Base-by-base conservation (phyloP, 441 rosid genomes). In the Erodium trifolium region DNA sequence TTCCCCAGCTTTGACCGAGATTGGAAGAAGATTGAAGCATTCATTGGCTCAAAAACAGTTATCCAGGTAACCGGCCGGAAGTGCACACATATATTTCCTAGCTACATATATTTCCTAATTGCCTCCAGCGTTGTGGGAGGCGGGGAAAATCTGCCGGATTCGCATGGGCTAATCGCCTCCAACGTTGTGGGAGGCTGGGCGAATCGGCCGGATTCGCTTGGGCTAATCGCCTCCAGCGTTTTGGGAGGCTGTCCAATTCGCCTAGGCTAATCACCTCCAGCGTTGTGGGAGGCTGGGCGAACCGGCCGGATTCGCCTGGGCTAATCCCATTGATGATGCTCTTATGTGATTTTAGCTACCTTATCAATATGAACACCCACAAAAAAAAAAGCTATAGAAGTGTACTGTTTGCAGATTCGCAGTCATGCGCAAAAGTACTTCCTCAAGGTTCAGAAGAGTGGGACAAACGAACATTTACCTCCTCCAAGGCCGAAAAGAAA, bases 391-490 rank as follows among this genome's bases (percentile, higher is more conserved):
- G 16, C 23, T 57, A 17, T 57, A 17, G 63, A 17, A 57, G 29
- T 57, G 29, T 18, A 39, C 16, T 55, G 2, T 5, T 29, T 65
- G 63, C 78, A 75, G 78, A 75, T 75, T 67, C 78, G 78, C 11
- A 71, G 78, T 68, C 78, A 75, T 68, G 78, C 78, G 47, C 78
- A 75, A 67, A 75, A 75, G 71, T 75, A 75, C 72, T 75, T 75
- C 14, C 71, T 67, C 41, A 75, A 75, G 51, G 78, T 71, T 55
- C 75, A 75, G 66, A 75, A 75, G 68, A 75, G 63, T 37, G 78
- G 78, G 57, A 63, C 75, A 53, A 71, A 55, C 51, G 78, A 75
- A 70, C 78, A 75, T 65, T 53, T 75, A 67, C 78, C 78, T 63
- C 78, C 75, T 19, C 78, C 78, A 23, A 75, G 78, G 57, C 78